Percentiles rank a stretch among this genome's conserved stretches.
Evolutionary conservation across 1,284 basidiomycete species (phyloP).

Genomic region (Naganishia sp.): DNA sequence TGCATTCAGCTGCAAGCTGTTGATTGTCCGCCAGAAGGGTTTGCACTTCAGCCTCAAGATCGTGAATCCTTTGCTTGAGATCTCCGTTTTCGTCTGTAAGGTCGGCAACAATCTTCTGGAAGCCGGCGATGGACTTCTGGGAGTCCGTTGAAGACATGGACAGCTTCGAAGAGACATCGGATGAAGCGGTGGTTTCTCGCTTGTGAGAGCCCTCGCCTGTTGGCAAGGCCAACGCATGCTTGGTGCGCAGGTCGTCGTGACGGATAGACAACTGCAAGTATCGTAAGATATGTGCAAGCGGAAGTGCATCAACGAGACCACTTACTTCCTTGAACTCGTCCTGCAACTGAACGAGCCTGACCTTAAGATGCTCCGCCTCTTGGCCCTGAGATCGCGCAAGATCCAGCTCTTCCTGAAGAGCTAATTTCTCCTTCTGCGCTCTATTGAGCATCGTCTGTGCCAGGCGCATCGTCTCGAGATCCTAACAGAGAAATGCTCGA

Average conservation of each 20-base stretch:
- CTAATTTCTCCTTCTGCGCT: slow-evolving; percentile 43
- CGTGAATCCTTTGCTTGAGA: slow-evolving; percentile 67
- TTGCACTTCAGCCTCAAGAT: slow-evolving; percentile 73
- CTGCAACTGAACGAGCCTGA: slow-evolving; percentile 41
- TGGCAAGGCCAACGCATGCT: slow-evolving; percentile 23
- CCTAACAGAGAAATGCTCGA: slow-evolving; percentile 43
- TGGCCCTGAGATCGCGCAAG: slow-evolving; percentile 39
- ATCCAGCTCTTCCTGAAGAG: slow-evolving; percentile 41
- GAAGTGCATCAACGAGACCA: neutral
- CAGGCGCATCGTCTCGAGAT: slow-evolving; percentile 51
- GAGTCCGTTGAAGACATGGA: slow-evolving; percentile 36
- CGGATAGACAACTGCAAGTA: slow-evolving; percentile 20
- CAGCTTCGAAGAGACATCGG: neutral
- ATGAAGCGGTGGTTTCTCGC: neutral
- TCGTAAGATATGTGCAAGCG: neutral
- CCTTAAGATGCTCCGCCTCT: slow-evolving; percentile 42
- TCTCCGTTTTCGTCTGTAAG: slow-evolving; percentile 76
- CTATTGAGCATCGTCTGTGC: slow-evolving; percentile 38
- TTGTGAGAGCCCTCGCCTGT: slow-evolving; percentile 4
- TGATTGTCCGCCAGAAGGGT: slow-evolving; percentile 56
- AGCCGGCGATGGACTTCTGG: slow-evolving; percentile 50
- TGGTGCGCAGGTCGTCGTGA: slow-evolving; percentile 33
- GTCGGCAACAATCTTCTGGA: slow-evolving; percentile 76
- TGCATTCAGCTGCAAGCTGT: slow-evolving; percentile 65
- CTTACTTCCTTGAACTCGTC: slow-evolving; percentile 42